Evolutionary conservation across 371 early-diverging fungal species (phyloP).

Genomic region (Furculomyces boomerangus): DNA sequence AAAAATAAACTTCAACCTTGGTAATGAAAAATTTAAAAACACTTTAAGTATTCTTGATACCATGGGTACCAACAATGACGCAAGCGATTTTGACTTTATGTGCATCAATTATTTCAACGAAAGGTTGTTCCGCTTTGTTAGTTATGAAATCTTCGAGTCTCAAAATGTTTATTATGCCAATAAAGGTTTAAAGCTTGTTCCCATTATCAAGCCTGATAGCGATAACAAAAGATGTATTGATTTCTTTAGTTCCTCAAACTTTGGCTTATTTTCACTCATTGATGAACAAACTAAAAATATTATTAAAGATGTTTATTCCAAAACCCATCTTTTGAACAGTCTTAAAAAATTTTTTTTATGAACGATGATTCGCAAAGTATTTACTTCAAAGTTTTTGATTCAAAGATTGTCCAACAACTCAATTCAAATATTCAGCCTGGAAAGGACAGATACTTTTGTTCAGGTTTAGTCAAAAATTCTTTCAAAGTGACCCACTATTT

Average conservation of each 20-base stretch:
- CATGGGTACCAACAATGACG: background rate
- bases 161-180: slow-evolving; percentile 27
- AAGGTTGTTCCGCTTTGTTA: slow-evolving; percentile 43
- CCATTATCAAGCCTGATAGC: background rate
- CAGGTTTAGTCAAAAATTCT: background rate
- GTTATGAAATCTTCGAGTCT: slow-evolving; percentile 40
- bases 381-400: background rate
- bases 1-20: no score
- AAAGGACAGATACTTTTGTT: background rate
- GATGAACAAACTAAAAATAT: slow-evolving; percentile 30
- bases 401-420: background rate
- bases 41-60: no score
- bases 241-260: slow-evolving; percentile 24
- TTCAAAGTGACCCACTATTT: slow-evolving; percentile 51
- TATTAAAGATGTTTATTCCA: slow-evolving; percentile 8
- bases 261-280: slow-evolving; percentile 46
- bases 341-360: background rate
- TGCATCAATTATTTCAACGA: slow-evolving; percentile 70
- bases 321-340: slow-evolving; percentile 3
- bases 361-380: background rate
- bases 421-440: background rate
- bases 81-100: slow-evolving; percentile 47
- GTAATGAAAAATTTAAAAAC: no score
- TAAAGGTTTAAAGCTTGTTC: slow-evolving; percentile 21
- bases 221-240: slow-evolving; percentile 26